Base-by-base conservation (phyloP, 2,329 filamentous ascomycete genomes). In the Fusarium luffae region DNA sequence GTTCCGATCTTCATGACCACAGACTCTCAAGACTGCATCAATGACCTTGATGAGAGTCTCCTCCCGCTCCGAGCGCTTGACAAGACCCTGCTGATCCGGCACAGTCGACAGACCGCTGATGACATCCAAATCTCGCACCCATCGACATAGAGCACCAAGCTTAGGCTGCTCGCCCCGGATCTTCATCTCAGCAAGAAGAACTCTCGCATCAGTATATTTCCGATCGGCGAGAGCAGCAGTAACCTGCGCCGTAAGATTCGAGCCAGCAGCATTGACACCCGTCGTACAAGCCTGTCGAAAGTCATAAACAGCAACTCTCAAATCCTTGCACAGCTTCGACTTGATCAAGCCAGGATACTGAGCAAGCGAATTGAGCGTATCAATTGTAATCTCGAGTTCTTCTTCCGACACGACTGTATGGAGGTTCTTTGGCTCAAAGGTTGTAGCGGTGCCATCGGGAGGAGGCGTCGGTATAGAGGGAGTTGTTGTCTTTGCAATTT, bases 61-160 rank as follows among this genome's bases (percentile, higher is more conserved):
- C 13, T 89, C 86, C 46, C 80, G 82, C 4, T 76, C 72, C 1
- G 82, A 81, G 37, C 85, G 81, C 55, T 80, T 71, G 5, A 77
- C 68, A 49, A 74, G 16, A 41, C 76, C 76, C 47, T 80, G 78
- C 4, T 83, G 82, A 3, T 82, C 82, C 1, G 86, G 80, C 55
- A 86, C 82, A 23, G 88, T 87, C 5, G 88, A 88, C 10, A 92
- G 79, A 3, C 89, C 89, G 69, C 88, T 90, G 51, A 92, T 87
- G 25, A 92, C 87, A 72, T 92, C 90, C 27, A 92, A 80, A 74
- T 92, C 90, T 60, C 90, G 85, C 7, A 92, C 90, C 90, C 90
- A 93, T 59, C 90, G 87, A 76, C 90, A 92, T 10, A 92, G 78
- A 3, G 90, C 89, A 21, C 90, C 90, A 1, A 92, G 79, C 70